Percentiles rank a stretch among this genome's conserved stretches.
These are phyloP conservation scores for Phoma sp. DNA, from an alignment of 2,329 filamentous ascomycete genomes.

Conservation along the genomic window DNA sequence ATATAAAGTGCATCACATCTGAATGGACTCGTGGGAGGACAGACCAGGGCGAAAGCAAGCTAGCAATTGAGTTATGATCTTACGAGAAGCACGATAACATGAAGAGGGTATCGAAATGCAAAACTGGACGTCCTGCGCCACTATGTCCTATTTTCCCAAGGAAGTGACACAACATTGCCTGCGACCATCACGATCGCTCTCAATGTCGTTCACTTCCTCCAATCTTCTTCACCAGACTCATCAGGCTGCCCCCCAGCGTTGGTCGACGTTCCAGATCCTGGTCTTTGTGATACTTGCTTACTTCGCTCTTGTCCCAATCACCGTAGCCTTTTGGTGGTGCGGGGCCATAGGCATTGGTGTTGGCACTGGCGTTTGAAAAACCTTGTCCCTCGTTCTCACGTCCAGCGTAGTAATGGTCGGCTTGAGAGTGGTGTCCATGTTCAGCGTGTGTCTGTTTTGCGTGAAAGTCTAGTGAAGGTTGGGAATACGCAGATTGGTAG, in stretches of 20 bases:
- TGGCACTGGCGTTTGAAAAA: not conserved
- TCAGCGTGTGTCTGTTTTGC: not conserved
- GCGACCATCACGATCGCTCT: not conserved
- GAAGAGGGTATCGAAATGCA: constrained; percentile 11
- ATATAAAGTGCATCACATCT: too few relatives aligned
- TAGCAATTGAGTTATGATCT: too few relatives aligned
- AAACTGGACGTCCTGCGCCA: constrained; percentile 17
- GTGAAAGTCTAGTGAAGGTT: constrained; percentile 5
- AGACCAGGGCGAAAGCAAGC: too few relatives aligned
- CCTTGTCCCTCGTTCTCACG: not conserved
- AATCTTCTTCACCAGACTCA: constrained; percentile 23
- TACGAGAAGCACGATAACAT: not conserved
- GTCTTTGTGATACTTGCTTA: constrained; percentile 23
- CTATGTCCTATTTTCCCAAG: not conserved
- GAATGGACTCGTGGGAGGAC: too few relatives aligned
- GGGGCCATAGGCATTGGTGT: not conserved
- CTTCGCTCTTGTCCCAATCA: constrained; percentile 21
- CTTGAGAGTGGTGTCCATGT: not conserved
- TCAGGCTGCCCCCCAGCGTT: constrained; percentile 36
- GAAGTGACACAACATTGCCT: too few relatives aligned
- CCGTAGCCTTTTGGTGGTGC: constrained; percentile 11
- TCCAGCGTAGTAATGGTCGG: not conserved
- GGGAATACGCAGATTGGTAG: constrained; percentile 4
- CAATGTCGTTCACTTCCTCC: constrained; percentile 19
- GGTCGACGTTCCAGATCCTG: constrained; percentile 32